phyloP scores from a whole-genome alignment of 2,329 filamentous ascomycete genomes.

The Fusarium torreyae region DNA sequence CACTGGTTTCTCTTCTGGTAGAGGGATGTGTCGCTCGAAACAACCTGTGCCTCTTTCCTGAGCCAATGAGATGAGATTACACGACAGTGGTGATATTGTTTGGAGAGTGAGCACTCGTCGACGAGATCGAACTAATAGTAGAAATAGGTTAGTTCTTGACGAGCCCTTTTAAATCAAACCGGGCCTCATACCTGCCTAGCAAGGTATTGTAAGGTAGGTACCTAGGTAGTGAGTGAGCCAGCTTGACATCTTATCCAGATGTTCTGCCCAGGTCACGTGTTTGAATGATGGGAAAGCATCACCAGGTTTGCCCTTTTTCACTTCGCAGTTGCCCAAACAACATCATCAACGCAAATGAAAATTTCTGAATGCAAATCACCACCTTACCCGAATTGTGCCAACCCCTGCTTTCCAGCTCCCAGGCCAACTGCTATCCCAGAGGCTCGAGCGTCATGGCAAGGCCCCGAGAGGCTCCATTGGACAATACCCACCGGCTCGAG shows the following conservation, averaged over 20 bases:
- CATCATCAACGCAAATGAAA: constrained; percentile 1
- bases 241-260: no score
- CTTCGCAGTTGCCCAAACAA: constrained; percentile 1
- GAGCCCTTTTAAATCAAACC: no score
- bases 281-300: neutral
- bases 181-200: neutral
- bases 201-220: no score
- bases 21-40: no score
- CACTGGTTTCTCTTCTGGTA: no score
- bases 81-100: no score
- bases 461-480: constrained; percentile 11
- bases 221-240: no score
- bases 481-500: constrained; percentile 15
- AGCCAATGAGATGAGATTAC: no score
- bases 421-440: constrained; percentile 10
- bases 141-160: no score
- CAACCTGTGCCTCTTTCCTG: no score
- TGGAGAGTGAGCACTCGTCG: no score
- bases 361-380: neutral
- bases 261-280: constrained; percentile 1
- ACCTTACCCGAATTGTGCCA: neutral
- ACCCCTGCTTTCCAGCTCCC: constrained; percentile 17
- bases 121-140: no score
- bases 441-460: constrained; percentile 29
- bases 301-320: neutral